These are phyloP conservation scores for Trichoderma sp. DNA, from an alignment of 2,329 filamentous ascomycete species.

Conservation along the genomic window DNA sequence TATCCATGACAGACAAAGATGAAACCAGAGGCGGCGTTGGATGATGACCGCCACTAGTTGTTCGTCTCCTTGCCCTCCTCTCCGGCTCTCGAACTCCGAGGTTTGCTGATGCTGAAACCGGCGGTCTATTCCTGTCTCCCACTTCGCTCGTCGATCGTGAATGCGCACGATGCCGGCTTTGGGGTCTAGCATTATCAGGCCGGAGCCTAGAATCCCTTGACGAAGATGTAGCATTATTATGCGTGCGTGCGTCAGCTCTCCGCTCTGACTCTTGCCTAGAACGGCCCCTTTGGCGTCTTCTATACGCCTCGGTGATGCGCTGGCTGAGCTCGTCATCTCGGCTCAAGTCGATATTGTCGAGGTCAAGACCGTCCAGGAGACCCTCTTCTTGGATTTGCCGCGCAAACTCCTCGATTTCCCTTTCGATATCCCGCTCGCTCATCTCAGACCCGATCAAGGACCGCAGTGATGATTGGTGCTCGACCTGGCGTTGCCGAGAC, in stretches of 20 bases:
- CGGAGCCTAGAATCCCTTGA: slow-evolving; percentile 29
- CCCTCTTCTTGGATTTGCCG: slow-evolving; percentile 87
- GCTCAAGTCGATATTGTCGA: slow-evolving; percentile 78
- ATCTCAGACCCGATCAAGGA: slow-evolving; percentile 79
- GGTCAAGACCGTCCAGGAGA: slow-evolving; percentile 79
- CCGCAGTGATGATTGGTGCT: slow-evolving; percentile 85
- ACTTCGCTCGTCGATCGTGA: slow-evolving; percentile 46
- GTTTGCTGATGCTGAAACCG: slow-evolving; percentile 33
- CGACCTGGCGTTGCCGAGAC: slow-evolving; percentile 60
- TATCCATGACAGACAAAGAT: slow-evolving; percentile 40
- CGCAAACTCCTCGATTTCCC: slow-evolving; percentile 86
- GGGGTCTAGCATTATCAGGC: slow-evolving; percentile 27
- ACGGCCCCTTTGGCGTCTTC: slow-evolving; percentile 67
- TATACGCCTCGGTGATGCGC: slow-evolving; percentile 84
- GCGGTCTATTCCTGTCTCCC: slow-evolving; percentile 52
- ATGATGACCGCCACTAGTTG: slow-evolving; percentile 54
- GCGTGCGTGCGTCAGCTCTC: slow-evolving; percentile 40
- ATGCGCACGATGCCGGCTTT: slow-evolving; percentile 39
- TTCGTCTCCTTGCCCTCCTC: slow-evolving; percentile 43
- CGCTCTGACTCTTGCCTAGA: slow-evolving; percentile 47
- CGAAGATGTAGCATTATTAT: slow-evolving; percentile 38
- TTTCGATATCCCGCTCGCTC: slow-evolving; percentile 74
- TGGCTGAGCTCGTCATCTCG: slow-evolving; percentile 90
- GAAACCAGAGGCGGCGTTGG: slow-evolving; percentile 47
- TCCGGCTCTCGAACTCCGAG: slow-evolving; percentile 33